These are phyloP conservation scores for Ascochyta lentis DNA, from an alignment of 2,329 filamentous ascomycete species.

Conservation along the genomic window DNA sequence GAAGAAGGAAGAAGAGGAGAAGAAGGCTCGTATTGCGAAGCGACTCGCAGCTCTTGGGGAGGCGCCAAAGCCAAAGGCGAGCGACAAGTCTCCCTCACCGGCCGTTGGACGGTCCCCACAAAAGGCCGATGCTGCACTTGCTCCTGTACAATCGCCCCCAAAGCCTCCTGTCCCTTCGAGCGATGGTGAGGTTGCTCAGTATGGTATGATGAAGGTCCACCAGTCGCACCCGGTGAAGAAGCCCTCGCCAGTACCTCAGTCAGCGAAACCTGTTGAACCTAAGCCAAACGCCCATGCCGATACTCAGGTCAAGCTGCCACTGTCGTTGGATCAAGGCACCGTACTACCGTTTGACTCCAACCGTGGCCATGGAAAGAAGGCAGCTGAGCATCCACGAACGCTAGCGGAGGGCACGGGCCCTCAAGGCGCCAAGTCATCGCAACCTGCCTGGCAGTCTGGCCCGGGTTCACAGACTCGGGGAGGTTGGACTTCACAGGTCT, in stretches of 20 bases:
- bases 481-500: slow-evolving; percentile 64
- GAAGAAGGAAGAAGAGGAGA: slow-evolving; percentile 74
- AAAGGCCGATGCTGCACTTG: slow-evolving; percentile 53
- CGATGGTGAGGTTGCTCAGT: slow-evolving; percentile 64
- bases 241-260: slow-evolving; percentile 21
- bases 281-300: slow-evolving; percentile 32
- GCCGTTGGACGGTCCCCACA: slow-evolving; percentile 46
- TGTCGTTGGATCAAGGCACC: slow-evolving; percentile 27
- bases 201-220: slow-evolving; percentile 68
- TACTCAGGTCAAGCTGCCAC: slow-evolving; percentile 24
- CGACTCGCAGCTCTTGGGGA: slow-evolving; percentile 75
- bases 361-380: slow-evolving; percentile 27
- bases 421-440: slow-evolving; percentile 31
- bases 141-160: slow-evolving; percentile 54
- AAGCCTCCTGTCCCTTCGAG: slow-evolving; percentile 65
- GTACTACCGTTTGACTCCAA: slow-evolving; percentile 27
- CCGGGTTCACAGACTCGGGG: slow-evolving; percentile 33
- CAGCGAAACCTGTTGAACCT: slow-evolving; percentile 23
- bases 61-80: slow-evolving; percentile 48
- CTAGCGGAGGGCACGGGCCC: slow-evolving; percentile 22
- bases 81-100: slow-evolving; percentile 49
- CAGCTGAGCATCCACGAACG: slow-evolving; percentile 24
- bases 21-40: slow-evolving; percentile 72
- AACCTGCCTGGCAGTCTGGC: slow-evolving; percentile 38
- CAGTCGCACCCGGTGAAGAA: slow-evolving; percentile 60